Conservation (phyloP, 371 early-diverging fungal species). For the Batrachochytrium dendrobatidis region DNA sequence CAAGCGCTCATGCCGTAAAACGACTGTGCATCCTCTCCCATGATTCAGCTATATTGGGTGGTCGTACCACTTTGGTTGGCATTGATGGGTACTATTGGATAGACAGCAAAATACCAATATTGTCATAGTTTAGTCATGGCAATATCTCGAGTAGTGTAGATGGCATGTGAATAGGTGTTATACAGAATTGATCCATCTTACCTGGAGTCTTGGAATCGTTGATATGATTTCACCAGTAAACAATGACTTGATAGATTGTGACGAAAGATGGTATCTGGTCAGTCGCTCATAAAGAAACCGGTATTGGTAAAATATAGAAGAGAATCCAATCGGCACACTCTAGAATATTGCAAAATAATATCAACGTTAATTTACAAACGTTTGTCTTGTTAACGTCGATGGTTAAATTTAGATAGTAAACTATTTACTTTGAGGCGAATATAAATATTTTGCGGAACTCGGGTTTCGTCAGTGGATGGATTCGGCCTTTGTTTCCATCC, state of each 20-base stretch:
- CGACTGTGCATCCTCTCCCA: too few species aligned
- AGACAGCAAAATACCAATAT: too few species aligned
- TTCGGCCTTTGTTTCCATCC: background rate
- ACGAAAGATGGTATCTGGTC: slow-evolving; percentile 18
- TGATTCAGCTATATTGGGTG: too few species aligned
- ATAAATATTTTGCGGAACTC: background rate
- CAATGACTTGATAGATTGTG: slow-evolving; percentile 17
- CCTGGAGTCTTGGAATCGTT: slow-evolving; percentile 24
- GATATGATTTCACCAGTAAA: slow-evolving; percentile 25
- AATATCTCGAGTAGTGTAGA: too few species aligned
- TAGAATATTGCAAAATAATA: slow-evolving; percentile 4
- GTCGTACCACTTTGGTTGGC: too few species aligned
- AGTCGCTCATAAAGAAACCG: slow-evolving; percentile 22
- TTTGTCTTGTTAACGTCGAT: background rate
- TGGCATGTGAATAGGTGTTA: too few species aligned
- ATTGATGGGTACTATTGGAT: slow-evolving; percentile 23
- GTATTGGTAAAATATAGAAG: slow-evolving; percentile 38
- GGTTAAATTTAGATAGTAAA: too few species aligned
- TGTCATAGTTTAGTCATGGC: too few species aligned
- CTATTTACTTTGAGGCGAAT: background rate
- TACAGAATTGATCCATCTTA: too few species aligned
- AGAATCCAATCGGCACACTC: slow-evolving; percentile 29
- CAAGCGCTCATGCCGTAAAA: too few species aligned
- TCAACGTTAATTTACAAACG: background rate
- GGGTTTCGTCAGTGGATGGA: background rate